phyloP scores from a whole-genome alignment of 2,329 filamentous ascomycete species.

The Elsinoe australis region DNA sequence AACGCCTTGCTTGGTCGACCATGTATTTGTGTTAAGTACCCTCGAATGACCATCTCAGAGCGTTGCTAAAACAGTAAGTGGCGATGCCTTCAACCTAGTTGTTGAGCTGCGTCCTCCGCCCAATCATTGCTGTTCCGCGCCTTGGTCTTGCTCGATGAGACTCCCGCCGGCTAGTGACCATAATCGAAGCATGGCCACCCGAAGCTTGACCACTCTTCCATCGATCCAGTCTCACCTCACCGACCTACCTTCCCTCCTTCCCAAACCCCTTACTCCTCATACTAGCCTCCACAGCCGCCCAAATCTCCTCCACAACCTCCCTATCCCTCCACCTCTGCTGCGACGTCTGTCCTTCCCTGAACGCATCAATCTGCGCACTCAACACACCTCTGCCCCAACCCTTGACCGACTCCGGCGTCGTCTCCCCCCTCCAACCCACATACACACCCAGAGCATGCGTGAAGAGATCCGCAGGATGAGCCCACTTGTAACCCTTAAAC shows the following conservation, averaged over 20 bases:
- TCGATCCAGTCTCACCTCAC: background rate
- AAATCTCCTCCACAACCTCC: conserved; percentile 87
- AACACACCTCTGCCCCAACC: conserved; percentile 81
- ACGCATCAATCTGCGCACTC: conserved; percentile 75
- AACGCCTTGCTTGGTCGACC: too few relatives aligned
- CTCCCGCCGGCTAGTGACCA: too few relatives aligned
- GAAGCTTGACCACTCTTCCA: background rate
- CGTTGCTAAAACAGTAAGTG: too few relatives aligned
- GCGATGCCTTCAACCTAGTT: too few relatives aligned
- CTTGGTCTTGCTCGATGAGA: too few relatives aligned
- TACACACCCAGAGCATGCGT: conserved; percentile 79
- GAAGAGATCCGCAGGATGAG: conserved; percentile 79
- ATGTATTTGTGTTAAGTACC: too few relatives aligned
- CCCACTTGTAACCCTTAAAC: conserved; percentile 98
- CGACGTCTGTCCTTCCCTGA: conserved; percentile 47
- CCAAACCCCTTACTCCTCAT: conserved; percentile 84
- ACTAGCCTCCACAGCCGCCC: conserved; percentile 77
- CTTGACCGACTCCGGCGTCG: conserved; percentile 66
- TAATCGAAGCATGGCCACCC: too few relatives aligned
- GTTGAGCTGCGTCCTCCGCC: too few relatives aligned
- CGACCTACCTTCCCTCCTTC: conserved; percentile 46
- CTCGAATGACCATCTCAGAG: too few relatives aligned
- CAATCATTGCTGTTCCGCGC: too few relatives aligned
- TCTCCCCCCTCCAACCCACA: conserved; percentile 84
- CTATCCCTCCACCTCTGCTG: conserved; percentile 70